phyloP scores from a whole-genome alignment of 1,284 basidiomycete species.

The Melanopsichium pennsylvanicum region DNA sequence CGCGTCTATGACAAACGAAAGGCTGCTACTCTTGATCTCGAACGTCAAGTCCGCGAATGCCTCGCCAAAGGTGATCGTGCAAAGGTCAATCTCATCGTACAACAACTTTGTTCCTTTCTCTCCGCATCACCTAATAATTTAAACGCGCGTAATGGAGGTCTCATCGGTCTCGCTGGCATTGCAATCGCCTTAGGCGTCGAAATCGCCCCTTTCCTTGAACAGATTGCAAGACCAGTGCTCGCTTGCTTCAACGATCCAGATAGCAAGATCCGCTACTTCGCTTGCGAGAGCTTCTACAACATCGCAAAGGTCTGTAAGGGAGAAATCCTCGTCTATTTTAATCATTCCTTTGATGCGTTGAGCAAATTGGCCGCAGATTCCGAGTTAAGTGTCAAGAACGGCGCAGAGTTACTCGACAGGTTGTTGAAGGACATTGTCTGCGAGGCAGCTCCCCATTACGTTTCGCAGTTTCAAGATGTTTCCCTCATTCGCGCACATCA shows the following conservation, averaged over 20 bases:
- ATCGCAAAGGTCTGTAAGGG: constrained; percentile 96
- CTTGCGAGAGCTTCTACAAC: constrained; percentile 97
- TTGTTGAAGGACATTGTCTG: constrained; percentile 97
- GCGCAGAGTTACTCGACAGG: constrained; percentile 95
- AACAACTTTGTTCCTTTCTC: constrained; percentile 81
- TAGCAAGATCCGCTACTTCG: constrained; percentile 94
- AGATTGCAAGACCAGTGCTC: constrained; percentile 89
- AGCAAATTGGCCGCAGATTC: constrained; percentile 98
- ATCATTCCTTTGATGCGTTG: constrained; percentile 95
- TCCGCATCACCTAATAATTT: constrained; percentile 51
- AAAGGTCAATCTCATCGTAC: constrained; percentile 85
- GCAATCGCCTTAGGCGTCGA: constrained; percentile 94
- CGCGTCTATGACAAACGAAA: constrained; percentile 87
- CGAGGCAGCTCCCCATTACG: constrained; percentile 92
- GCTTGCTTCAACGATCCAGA: constrained; percentile 93
- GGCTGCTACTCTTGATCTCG: constrained; percentile 90
- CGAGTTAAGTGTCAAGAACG: constrained; percentile 96
- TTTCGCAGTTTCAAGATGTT: constrained; percentile 82
- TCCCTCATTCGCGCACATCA: constrained; percentile 70
- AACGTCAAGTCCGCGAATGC: constrained; percentile 93
- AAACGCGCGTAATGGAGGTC: constrained; percentile 90
- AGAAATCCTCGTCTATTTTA: constrained; percentile 95
- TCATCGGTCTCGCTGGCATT: constrained; percentile 94
- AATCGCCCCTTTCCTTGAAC: constrained; percentile 89
- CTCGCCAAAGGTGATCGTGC: constrained; percentile 80